Base-by-base conservation (phyloP, 83 land plant species). In the Picea engelmannii region DNA sequence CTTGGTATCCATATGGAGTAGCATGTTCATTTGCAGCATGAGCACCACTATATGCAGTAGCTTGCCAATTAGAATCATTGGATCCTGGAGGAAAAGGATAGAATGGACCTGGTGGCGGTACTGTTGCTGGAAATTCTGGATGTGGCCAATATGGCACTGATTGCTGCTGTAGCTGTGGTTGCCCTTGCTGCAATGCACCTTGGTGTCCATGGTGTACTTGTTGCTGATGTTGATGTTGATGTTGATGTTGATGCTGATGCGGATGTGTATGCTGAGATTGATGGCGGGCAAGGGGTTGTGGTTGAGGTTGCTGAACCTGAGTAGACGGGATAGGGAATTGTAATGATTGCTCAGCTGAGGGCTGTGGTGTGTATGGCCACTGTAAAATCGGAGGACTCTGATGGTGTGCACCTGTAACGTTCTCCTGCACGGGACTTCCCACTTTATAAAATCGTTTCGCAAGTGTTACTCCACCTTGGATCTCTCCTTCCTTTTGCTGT, bases 1-100 rank as follows among this genome's bases (percentile, higher is more conserved):
- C 79, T 23, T 82, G 86, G 78, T 66, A 86, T 24, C 81, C 52
- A 83, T 79, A 80, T 20, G 88, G 83, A 35, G 65, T 25, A 65
- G 42, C 64, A 27, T 59, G 67, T 64, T 82, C 82, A 27, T 38
- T 65, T 27, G 55, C 78, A 42, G 76, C 20, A 35, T 80, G 55
- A 67, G 47, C 81, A 23, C 84, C 81, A 55, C 61, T 44, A 44
- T 42, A 49, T 11, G 23, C 38, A 63, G 81, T 63, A 44, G 76
- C 66, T 66, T 79, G 85, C 81, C 81, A 79, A 40, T 68, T 65
- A 27, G 62, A 70, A 60, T 80, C 82, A 61, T 75, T 63, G 40
- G 85, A 49, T 71, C 78, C 82, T 3, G 24, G 13, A 62, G 82
- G 66, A 81, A 81, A 82, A 24, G 49, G 84, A 71, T 85, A 81